Evolutionary conservation across 345 rosid genomes (phyloP).

Genomic region (Gossypium mustelinum): DNA sequence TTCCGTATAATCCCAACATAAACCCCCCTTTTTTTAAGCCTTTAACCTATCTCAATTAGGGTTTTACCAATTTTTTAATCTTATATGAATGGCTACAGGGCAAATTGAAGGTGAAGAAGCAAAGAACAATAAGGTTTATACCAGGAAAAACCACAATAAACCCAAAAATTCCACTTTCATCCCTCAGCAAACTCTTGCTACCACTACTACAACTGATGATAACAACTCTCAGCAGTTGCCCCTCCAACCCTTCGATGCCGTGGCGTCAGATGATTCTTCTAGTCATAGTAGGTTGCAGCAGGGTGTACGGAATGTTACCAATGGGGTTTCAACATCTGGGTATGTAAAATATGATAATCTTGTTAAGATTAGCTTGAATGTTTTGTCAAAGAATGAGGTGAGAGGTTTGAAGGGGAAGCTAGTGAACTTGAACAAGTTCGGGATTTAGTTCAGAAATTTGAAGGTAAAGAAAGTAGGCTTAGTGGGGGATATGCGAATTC

Average conservation of each 20-base stretch:
- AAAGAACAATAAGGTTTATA: not conserved
- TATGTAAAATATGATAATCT: slow-evolving; percentile 34
- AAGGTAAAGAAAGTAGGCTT: slow-evolving; percentile 27
- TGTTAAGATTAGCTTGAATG: slow-evolving; percentile 41
- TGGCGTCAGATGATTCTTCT: slow-evolving; percentile 48
- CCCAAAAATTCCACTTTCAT: slow-evolving; percentile 11
- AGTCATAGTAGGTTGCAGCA: slow-evolving; percentile 25
- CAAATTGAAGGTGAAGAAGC: slow-evolving; percentile 6
- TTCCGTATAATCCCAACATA: not conserved
- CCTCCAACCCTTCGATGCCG: slow-evolving; percentile 2
- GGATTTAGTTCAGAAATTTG: slow-evolving; percentile 41
- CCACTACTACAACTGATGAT: slow-evolving; percentile 24
- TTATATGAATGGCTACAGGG: slow-evolving; percentile 12
- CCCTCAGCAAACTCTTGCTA: slow-evolving; percentile 19
- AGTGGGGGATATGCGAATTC: slow-evolving; percentile 16
- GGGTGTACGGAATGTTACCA: slow-evolving; percentile 13
- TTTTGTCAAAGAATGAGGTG: slow-evolving; percentile 31
- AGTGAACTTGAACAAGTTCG: slow-evolving; percentile 57
- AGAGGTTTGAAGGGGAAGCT: slow-evolving; percentile 43
- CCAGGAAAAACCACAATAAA: slow-evolving; percentile 1
- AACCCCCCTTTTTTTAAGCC: not conserved
- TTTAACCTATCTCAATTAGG: not conserved
- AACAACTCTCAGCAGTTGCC: slow-evolving; percentile 19
- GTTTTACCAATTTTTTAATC: not conserved
- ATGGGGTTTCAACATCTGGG: slow-evolving; percentile 33